Evolutionary conservation across 768 basidiomycete genomes (phyloP).

Genomic region (Candolleomyces eurysporus): DNA sequence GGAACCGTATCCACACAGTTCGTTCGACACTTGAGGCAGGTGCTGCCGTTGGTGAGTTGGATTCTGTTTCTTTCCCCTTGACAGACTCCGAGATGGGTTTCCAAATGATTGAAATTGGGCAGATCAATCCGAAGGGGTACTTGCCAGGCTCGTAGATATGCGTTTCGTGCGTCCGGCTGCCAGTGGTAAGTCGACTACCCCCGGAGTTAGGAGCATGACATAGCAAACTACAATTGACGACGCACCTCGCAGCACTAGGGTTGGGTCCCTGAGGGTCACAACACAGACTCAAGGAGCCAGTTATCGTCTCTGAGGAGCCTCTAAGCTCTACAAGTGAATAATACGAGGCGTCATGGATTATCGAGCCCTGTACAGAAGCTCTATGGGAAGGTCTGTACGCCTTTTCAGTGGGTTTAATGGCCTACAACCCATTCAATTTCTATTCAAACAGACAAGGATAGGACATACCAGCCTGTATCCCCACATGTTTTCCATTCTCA

Average conservation of each 20-base stretch:
- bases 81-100: conserved; percentile 31
- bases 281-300: conserved; percentile 47
- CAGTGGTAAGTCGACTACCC: conserved; percentile 54
- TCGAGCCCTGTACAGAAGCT: conserved; percentile 79
- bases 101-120: conserved; percentile 78
- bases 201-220: background rate
- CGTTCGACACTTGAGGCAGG: background rate
- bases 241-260: conserved; percentile 61
- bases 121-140: conserved; percentile 73
- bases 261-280: conserved; percentile 64
- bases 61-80: conserved; percentile 14
- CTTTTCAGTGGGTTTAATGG: conserved; percentile 78
- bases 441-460: background rate
- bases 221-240: background rate
- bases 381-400: conserved; percentile 89
- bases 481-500: conserved; percentile 93
- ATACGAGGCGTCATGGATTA: conserved; percentile 91
- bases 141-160: conserved; percentile 57
- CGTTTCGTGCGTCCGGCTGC: conserved; percentile 65
- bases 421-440: conserved; percentile 51
- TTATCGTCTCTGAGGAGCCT: conserved; percentile 58
- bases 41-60: conserved; percentile 20
- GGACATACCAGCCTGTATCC: conserved; percentile 73
- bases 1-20: conserved; percentile 71
- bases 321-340: conserved; percentile 70